These are phyloP conservation scores for Galeopsis tetrahit DNA, from an alignment of 257 asterid genomes.

Conservation along the genomic window DNA sequence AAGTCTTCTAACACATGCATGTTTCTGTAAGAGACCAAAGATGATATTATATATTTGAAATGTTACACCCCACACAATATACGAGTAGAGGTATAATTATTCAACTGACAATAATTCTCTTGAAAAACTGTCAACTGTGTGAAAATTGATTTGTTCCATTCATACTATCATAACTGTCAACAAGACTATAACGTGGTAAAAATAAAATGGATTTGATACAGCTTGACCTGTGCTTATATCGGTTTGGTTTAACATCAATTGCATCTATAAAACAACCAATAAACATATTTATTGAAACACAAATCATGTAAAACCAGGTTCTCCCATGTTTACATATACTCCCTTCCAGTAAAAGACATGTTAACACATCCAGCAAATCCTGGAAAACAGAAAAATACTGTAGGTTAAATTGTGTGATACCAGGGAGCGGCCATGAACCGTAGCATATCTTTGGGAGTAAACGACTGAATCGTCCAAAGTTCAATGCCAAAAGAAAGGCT, in stretches of 20 bases:
- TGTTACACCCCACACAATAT: too few species aligned
- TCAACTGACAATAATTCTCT: too few species aligned
- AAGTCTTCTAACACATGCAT: too few species aligned
- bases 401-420: conserved; percentile 38
- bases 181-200: background rate
- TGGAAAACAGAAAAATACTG: conserved; percentile 17
- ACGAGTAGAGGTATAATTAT: too few species aligned
- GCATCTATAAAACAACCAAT: background rate
- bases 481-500: conserved; percentile 54
- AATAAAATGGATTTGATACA: background rate
- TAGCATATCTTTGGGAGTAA: conserved; percentile 48
- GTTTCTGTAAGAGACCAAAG: too few species aligned
- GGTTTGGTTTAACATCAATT: background rate
- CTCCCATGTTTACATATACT: background rate
- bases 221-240: background rate
- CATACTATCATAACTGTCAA: background rate
- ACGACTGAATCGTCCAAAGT: conserved; percentile 47
- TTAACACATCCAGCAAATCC: conserved; percentile 23
- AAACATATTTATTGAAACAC: background rate
- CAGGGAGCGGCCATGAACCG: conserved; percentile 52
- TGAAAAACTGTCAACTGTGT: too few species aligned
- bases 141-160: too few species aligned
- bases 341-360: conserved; percentile 9
- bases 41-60: too few species aligned
- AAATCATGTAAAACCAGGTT: conserved; percentile 5